These are phyloP conservation scores for Fimicolochytrium jonesii DNA, from an alignment of 192 early-diverging fungal species.

Conservation along the genomic window DNA sequence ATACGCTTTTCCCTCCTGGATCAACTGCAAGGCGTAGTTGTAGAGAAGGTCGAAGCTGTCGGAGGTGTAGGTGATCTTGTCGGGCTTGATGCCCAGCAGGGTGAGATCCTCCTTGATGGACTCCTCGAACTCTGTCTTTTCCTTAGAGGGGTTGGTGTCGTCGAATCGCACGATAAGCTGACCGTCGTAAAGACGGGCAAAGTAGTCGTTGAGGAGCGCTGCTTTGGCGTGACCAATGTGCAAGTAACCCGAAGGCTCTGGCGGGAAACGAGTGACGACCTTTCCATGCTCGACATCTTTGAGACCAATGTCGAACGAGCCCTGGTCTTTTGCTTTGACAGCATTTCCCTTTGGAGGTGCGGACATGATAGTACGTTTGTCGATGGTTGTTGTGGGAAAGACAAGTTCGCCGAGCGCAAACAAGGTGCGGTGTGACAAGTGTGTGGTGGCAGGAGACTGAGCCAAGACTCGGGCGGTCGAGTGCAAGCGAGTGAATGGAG, in stretches of 20 bases:
- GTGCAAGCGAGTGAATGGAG: too few species aligned
- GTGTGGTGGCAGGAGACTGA: too few species aligned
- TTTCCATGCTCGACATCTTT: slow-evolving; percentile 73
- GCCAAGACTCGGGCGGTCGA: too few species aligned
- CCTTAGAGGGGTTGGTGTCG: slow-evolving; percentile 97
- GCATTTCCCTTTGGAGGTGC: too few species aligned
- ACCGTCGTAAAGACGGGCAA: slow-evolving; percentile 86
- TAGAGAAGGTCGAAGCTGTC: slow-evolving; percentile 89
- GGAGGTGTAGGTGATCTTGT: slow-evolving; percentile 81
- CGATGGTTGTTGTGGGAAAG: too few species aligned
- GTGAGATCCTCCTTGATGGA: slow-evolving; percentile 89
- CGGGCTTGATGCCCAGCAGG: slow-evolving; percentile 80
- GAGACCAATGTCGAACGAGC: slow-evolving; percentile 90
- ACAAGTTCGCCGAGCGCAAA: too few species aligned
- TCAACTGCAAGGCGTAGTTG: slow-evolving; percentile 77
- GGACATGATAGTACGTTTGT: too few species aligned
- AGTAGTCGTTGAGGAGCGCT: slow-evolving; percentile 94
- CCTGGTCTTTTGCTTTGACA: slow-evolving; percentile 69
- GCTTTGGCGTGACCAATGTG: slow-evolving; percentile 99
- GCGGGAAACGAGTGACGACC: slow-evolving; percentile 97
- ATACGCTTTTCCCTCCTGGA: slow-evolving; percentile 85
- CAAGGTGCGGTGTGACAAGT: too few species aligned
- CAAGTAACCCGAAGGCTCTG: slow-evolving; percentile 96
- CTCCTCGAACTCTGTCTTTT: slow-evolving; percentile 91
- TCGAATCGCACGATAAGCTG: slow-evolving; percentile 95